Evolutionary conservation across 2,329 filamentous ascomycete genomes (phyloP).

Genomic region (Bipolaris cookei): DNA sequence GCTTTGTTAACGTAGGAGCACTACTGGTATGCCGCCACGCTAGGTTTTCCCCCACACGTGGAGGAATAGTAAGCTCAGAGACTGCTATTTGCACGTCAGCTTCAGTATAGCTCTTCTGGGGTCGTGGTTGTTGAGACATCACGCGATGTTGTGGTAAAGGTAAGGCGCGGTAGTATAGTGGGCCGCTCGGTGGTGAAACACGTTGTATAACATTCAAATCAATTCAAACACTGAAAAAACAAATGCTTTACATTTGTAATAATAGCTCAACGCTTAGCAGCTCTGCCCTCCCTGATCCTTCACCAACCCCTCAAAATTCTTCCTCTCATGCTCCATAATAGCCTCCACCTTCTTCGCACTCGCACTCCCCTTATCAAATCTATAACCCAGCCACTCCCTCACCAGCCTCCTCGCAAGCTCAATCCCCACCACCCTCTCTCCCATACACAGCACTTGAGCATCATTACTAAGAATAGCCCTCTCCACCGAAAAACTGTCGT

Average conservation of each 20-base stretch:
- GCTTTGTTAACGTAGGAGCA: not conserved
- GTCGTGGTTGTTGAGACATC: too few relatives aligned
- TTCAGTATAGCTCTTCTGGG: too few relatives aligned
- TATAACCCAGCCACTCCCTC: conserved; percentile 83
- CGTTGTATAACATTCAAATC: too few relatives aligned
- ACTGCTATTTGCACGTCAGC: too few relatives aligned
- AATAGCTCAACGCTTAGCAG: not conserved
- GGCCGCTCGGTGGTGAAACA: too few relatives aligned
- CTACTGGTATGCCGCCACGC: too few relatives aligned
- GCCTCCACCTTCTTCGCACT: conserved; percentile 64
- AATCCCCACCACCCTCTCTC: conserved; percentile 80
- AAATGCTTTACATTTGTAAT: too few relatives aligned
- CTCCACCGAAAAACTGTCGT: conserved; percentile 86
- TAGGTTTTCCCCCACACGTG: too few relatives aligned
- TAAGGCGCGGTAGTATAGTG: too few relatives aligned
- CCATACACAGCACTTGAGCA: conserved; percentile 85
- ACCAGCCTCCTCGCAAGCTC: conserved; percentile 79
- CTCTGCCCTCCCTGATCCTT: conserved; percentile 17
- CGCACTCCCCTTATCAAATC: conserved; percentile 72
- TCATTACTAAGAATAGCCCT: conserved; percentile 81
- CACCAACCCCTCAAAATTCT: conserved; percentile 36
- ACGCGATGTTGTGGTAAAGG: too few relatives aligned
- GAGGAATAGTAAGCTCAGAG: too few relatives aligned
- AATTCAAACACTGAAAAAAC: too few relatives aligned
- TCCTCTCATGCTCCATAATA: conserved; percentile 57